Conservation (phyloP, 164 flowering plant genomes). For the Aristolochia contorta region DNA sequence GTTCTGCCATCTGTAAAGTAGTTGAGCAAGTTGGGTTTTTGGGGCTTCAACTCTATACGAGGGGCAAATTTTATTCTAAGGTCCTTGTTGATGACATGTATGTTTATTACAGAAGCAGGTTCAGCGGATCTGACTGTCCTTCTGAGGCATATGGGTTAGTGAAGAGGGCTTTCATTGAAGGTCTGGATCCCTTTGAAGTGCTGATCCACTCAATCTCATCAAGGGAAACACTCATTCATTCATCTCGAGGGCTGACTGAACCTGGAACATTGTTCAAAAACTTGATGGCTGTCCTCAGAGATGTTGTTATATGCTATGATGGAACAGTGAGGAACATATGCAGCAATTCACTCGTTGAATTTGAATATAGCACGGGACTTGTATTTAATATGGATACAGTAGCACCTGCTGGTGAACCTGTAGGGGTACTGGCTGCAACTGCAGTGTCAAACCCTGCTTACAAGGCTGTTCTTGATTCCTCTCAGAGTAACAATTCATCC, state of each 20-base stretch:
- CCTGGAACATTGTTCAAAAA: conserved; percentile 87
- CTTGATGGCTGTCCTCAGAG: conserved; percentile 86
- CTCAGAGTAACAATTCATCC: conserved; percentile 71
- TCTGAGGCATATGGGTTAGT: conserved; percentile 61
- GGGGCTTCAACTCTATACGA: conserved; percentile 61
- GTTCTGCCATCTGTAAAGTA: conserved; percentile 52
- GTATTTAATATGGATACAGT: conserved; percentile 17
- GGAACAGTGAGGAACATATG: conserved; percentile 80
- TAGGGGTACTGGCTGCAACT: conserved; percentile 88
- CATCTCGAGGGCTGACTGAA: conserved; percentile 85
- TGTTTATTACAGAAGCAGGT: conserved; percentile 30
- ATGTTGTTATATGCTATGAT: conserved; percentile 78
- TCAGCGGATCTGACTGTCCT: conserved; percentile 31
- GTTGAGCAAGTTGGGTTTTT: conserved; percentile 81
- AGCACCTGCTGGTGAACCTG: conserved; percentile 84
- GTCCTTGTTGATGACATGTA: conserved; percentile 51
- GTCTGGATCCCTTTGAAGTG: conserved; percentile 74
- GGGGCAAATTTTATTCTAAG: conserved; percentile 61
- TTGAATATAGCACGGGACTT: conserved; percentile 46
- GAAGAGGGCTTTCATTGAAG: conserved; percentile 53
- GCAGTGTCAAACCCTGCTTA: conserved; percentile 96
- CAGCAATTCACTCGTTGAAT: conserved; percentile 65
- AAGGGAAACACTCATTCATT: conserved; percentile 79
- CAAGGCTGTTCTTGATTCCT: conserved; percentile 89
- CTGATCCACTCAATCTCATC: conserved; percentile 71